Evolutionary conservation across 495 filamentous ascomycete species (phyloP).

Genomic region (Neurospora sp.): DNA sequence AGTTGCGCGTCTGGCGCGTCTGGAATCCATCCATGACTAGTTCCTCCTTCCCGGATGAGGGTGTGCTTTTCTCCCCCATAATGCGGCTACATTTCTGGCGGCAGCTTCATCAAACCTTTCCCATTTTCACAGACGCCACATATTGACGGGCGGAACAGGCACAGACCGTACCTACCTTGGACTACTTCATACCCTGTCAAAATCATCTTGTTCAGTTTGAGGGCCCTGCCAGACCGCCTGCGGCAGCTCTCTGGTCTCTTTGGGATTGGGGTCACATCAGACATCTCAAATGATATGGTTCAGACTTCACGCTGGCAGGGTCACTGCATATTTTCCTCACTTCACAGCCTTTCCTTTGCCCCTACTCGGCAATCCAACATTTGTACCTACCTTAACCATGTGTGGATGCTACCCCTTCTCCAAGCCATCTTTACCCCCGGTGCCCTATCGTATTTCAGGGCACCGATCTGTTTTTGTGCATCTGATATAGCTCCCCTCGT

Average conservation of each 20-base stretch:
- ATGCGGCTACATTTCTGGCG: background rate
- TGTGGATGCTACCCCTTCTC: conserved; percentile 3
- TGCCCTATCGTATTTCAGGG: conserved; percentile 35
- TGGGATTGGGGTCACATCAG: background rate
- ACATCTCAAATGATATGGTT: background rate
- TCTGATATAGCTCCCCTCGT: conserved; percentile 36
- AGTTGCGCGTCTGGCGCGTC: background rate
- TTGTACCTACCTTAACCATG: conserved; percentile 14
- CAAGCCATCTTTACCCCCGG: conserved; percentile 15
- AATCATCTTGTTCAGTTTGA: background rate
- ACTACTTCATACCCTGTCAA: background rate
- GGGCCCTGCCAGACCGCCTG: background rate
- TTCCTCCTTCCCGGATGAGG: background rate
- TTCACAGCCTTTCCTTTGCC: conserved; percentile 1
- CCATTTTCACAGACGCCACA: background rate
- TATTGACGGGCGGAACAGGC: background rate
- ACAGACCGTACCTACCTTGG: background rate
- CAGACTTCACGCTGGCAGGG: background rate
- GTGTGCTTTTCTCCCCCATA: background rate
- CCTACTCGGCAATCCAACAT: conserved; percentile 19
- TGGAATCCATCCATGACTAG: background rate
- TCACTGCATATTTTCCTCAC: background rate
- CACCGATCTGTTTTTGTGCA: conserved; percentile 28
- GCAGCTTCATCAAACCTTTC: background rate
- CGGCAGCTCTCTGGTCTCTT: background rate